Conservation (phyloP, 2,329 filamentous ascomycete species). For the Verticillium isaacii region DNA sequence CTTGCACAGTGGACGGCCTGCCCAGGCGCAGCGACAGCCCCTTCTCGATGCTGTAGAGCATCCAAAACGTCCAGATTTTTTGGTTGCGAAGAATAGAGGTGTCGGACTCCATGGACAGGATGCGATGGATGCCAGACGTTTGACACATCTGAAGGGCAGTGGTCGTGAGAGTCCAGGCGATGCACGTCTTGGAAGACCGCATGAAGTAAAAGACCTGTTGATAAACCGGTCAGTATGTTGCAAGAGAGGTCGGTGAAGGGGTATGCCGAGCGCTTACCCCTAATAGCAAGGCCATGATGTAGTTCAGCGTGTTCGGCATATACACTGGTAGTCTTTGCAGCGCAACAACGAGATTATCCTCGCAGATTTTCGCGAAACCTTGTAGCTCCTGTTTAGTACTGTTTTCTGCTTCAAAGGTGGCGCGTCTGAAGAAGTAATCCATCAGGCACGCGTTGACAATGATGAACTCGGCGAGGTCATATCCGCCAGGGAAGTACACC, state of each 20-base stretch:
- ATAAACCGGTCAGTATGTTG: not conserved
- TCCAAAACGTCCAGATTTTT: slow-evolving; percentile 49
- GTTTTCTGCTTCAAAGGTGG: not conserved
- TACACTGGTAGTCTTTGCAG: slow-evolving; percentile 24
- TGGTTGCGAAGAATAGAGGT: slow-evolving; percentile 18
- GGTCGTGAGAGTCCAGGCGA: slow-evolving; percentile 22
- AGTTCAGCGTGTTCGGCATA: slow-evolving; percentile 21
- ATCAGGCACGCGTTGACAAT: slow-evolving; percentile 24
- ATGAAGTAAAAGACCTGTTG: slow-evolving; percentile 22
- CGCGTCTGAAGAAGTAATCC: not conserved
- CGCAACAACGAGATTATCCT: slow-evolving; percentile 24
- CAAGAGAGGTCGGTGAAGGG: not conserved
- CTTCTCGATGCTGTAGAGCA: slow-evolving; percentile 51
- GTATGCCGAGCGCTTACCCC: slow-evolving; percentile 8
- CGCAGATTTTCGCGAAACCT: slow-evolving; percentile 11
- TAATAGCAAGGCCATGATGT: slow-evolving; percentile 16
- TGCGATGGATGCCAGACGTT: slow-evolving; percentile 22
- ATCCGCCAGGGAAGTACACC: slow-evolving; percentile 25
- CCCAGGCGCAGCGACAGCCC: slow-evolving; percentile 51
- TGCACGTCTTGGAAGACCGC: slow-evolving; percentile 24
- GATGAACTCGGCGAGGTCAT: slow-evolving; percentile 25
- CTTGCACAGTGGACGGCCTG: slow-evolving; percentile 45
- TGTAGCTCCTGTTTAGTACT: not conserved
- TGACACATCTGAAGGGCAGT: slow-evolving; percentile 26
- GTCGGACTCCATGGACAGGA: slow-evolving; percentile 20